Evolutionary conservation across 192 early-diverging fungal species (phyloP).

Genomic region (Lobosporangium transversale): DNA sequence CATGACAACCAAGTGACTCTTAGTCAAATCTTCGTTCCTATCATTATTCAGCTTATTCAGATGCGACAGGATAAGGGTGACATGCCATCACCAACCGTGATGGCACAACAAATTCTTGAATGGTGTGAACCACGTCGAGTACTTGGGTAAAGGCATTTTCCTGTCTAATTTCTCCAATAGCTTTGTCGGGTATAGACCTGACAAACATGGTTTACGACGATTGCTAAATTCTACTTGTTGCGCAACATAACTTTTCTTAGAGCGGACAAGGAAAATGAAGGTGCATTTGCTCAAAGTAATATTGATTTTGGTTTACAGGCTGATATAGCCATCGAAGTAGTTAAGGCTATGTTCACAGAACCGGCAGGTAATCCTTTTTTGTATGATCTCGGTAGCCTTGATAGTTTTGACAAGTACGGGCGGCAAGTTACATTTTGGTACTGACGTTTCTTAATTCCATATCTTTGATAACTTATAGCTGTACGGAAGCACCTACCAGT

Average conservation of each 20-base stretch:
- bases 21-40: slow-evolving; percentile 60
- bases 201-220: neutral
- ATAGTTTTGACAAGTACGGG: too few relatives aligned
- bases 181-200: too few relatives aligned
- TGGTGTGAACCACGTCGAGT: slow-evolving; percentile 82
- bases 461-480: too few relatives aligned
- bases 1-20: slow-evolving; percentile 76
- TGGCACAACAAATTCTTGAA: slow-evolving; percentile 77
- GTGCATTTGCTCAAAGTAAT: slow-evolving; percentile 17
- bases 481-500: slow-evolving; percentile 72
- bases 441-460: too few relatives aligned
- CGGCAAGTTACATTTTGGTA: too few relatives aligned
- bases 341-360: slow-evolving; percentile 63
- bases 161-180: too few relatives aligned
- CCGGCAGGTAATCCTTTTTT: slow-evolving; percentile 41
- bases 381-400: too few relatives aligned
- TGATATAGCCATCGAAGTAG: slow-evolving; percentile 70
- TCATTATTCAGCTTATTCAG: slow-evolving; percentile 18
- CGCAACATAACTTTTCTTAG: slow-evolving; percentile 4
- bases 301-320: slow-evolving; percentile 63
- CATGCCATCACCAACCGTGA: slow-evolving; percentile 67
- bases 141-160: slow-evolving; percentile 70
- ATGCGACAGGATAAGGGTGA: slow-evolving; percentile 42
- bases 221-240: neutral
- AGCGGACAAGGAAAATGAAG: slow-evolving; percentile 40